Percentiles rank a stretch among this genome's conserved stretches.
These are phyloP conservation scores for Camillea tinctor DNA, from an alignment of 2,329 filamentous ascomycete genomes.

Conservation along the genomic window DNA sequence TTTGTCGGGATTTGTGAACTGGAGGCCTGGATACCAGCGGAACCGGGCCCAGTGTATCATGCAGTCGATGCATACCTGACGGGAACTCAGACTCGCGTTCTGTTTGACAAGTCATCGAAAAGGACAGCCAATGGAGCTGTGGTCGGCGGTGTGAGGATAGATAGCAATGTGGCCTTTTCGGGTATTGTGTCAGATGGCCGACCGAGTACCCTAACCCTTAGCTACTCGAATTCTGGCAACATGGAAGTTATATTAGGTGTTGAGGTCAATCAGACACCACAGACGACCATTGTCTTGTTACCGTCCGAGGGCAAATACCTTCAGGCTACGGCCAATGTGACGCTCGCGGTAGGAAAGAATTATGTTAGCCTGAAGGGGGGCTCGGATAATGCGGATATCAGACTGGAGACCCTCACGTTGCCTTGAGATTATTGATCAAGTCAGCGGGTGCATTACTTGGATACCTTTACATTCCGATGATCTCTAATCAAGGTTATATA, in stretches of 20 bases:
- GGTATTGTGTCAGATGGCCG: slow-evolving; percentile 25
- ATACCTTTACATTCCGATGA: no score
- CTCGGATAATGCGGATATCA: slow-evolving; percentile 18
- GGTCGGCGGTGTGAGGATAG: slow-evolving; percentile 21
- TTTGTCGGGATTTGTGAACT: slow-evolving; percentile 35
- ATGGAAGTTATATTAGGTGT: slow-evolving; percentile 15
- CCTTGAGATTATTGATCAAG: background rate
- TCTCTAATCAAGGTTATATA: no score
- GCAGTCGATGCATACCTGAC: slow-evolving; percentile 31
- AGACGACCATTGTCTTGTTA: slow-evolving; percentile 12
- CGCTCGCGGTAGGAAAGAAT: slow-evolving; percentile 28
- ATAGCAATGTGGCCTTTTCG: slow-evolving; percentile 30
- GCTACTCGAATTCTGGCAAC: slow-evolving; percentile 24
- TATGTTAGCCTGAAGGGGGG: slow-evolving; percentile 26
- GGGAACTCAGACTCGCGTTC: slow-evolving; percentile 22
- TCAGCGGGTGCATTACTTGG: no score
- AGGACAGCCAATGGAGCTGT: slow-evolving; percentile 27
- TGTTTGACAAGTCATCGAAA: slow-evolving; percentile 21
- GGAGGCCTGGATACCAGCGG: slow-evolving; percentile 31
- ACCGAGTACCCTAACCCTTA: slow-evolving; percentile 13
- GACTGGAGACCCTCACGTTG: slow-evolving; percentile 24
- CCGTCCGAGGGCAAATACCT: slow-evolving; percentile 21
- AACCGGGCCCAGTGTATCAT: slow-evolving; percentile 21
- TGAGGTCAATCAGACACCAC: slow-evolving; percentile 26
- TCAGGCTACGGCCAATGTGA: slow-evolving; percentile 9